Percentiles rank a stretch among this genome's conserved stretches.
phyloP scores from a whole-genome alignment of 2,329 filamentous ascomycete species.

The Ceratocystis albifundus region DNA sequence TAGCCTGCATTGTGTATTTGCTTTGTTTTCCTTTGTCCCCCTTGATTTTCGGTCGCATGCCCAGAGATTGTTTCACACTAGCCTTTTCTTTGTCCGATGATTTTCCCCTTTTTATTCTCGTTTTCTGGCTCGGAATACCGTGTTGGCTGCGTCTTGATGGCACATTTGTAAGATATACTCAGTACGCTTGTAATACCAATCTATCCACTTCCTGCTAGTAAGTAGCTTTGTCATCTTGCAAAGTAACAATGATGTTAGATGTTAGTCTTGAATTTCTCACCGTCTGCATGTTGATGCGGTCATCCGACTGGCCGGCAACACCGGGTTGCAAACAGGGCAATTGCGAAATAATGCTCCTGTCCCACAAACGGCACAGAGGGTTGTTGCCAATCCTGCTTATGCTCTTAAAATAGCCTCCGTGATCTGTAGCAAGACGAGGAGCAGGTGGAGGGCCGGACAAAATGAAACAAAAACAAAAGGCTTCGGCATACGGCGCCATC shows the following conservation, averaged over 20 bases:
- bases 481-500: neutral
- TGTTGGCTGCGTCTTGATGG: neutral
- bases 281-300: neutral
- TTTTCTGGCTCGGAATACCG: neutral
- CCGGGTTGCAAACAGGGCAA: neutral
- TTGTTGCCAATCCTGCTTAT: too few relatives aligned
- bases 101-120: neutral
- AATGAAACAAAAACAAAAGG: too few relatives aligned
- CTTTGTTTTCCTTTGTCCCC: neutral
- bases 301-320: neutral
- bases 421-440: neutral
- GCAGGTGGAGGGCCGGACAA: neutral
- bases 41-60: neutral
- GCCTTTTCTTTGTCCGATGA: constrained; percentile 3
- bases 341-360: neutral
- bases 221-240: too few relatives aligned
- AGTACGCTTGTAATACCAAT: constrained; percentile 22
- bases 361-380: neutral
- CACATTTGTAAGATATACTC: constrained; percentile 14
- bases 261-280: too few relatives aligned
- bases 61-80: constrained; percentile 7
- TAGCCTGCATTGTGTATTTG: neutral
- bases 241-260: too few relatives aligned
- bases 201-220: neutral
- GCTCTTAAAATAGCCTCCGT: neutral